phyloP scores from a whole-genome alignment of 2,329 filamentous ascomycete genomes.

The Teratosphaeria pseudoeucalypti region DNA sequence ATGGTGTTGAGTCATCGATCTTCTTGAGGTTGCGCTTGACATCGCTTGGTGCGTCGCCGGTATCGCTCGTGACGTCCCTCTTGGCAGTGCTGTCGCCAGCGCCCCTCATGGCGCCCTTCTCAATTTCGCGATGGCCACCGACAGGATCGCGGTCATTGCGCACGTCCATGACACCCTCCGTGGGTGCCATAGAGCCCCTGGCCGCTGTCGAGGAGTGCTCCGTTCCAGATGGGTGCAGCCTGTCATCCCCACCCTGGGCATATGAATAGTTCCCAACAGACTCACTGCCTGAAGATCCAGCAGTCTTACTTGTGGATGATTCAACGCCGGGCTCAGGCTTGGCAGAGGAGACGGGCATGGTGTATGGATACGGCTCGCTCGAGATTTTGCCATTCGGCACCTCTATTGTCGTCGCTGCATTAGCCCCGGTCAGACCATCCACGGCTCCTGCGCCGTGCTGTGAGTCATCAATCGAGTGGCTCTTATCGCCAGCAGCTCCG shows the following conservation, averaged over 20 bases:
- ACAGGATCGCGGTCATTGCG: background rate
- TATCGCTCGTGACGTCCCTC: background rate
- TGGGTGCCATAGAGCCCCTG: background rate
- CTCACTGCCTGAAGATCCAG: background rate
- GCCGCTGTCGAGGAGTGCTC: background rate
- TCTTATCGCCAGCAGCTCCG: background rate
- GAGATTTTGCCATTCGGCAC: background rate
- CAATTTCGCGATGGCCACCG: background rate
- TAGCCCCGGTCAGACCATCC: background rate
- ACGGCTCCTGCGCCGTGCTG: background rate
- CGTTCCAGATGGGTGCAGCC: background rate
- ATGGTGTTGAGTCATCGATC: background rate
- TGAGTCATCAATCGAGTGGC: background rate
- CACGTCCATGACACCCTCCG: background rate
- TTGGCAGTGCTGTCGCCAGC: background rate
- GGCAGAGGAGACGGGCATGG: background rate
- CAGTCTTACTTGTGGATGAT: background rate
- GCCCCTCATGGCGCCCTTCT: background rate
- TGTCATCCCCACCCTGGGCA: background rate
- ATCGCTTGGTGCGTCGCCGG: background rate
- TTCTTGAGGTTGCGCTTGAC: background rate
- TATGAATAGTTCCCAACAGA: background rate
- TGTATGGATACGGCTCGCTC: background rate
- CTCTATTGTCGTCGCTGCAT: background rate
- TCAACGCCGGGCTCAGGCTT: background rate